These are phyloP conservation scores for Metarhizium album DNA, from an alignment of 2,329 filamentous ascomycete species.

Conservation along the genomic window DNA sequence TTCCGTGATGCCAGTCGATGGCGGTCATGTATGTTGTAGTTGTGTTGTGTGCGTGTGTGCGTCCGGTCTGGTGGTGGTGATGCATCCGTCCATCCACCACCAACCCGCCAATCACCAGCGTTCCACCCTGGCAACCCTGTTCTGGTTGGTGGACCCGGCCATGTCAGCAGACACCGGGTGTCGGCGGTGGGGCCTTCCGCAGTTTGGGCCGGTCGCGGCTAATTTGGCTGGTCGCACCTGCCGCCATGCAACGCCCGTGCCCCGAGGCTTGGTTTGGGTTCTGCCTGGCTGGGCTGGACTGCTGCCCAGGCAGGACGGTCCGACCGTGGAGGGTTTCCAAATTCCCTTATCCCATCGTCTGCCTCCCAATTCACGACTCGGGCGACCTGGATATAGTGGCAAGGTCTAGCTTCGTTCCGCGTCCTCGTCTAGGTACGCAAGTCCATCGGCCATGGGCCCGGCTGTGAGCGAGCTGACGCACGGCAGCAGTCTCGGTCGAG, in stretches of 20 bases:
- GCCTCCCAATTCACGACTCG: not conserved
- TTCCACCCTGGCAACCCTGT: not conserved
- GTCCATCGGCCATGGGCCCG: not conserved
- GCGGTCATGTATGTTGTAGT: too few relatives aligned
- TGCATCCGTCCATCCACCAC: too few relatives aligned
- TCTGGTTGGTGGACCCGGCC: too few relatives aligned
- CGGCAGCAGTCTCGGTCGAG: not conserved
- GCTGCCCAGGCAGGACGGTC: too few relatives aligned
- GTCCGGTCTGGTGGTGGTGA: too few relatives aligned
- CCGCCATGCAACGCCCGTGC: not conserved
- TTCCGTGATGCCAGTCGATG: too few relatives aligned
- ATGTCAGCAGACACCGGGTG: not conserved
- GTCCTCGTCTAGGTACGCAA: conserved; percentile 1
- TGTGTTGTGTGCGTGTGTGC: too few relatives aligned
- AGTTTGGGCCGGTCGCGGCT: not conserved
- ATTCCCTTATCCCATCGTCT: not conserved
- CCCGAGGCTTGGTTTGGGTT: not conserved
- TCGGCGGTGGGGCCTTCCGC: not conserved
- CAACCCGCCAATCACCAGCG: not conserved
- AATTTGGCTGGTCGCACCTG: not conserved
- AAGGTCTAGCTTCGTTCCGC: too few relatives aligned
- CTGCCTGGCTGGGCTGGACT: not conserved
- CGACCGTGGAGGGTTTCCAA: too few relatives aligned
- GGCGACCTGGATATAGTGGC: too few relatives aligned
- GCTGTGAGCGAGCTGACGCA: not conserved